phyloP scores from a whole-genome alignment of 345 rosid species.

The Limnanthes douglasii region DNA sequence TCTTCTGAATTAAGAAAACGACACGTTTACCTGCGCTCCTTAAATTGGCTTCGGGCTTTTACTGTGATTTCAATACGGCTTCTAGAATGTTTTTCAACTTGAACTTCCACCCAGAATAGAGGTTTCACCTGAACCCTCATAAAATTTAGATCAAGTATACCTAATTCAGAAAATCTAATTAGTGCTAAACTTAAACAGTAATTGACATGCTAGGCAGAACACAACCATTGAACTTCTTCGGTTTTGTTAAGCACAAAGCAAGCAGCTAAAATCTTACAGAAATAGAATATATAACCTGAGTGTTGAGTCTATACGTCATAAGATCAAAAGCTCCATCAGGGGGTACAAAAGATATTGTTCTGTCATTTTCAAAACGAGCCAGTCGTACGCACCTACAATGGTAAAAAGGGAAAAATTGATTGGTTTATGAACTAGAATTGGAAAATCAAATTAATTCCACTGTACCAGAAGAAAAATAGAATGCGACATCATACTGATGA shows the following conservation, averaged over 20 bases:
- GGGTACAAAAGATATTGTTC: slow-evolving; percentile 92
- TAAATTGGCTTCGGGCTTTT: slow-evolving; percentile 85
- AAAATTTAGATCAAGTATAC: background rate
- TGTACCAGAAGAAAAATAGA: background rate
- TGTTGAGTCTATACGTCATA: slow-evolving; percentile 93
- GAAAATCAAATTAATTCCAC: background rate
- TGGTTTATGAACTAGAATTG: too few relatives aligned
- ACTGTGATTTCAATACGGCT: slow-evolving; percentile 82
- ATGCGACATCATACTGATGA: slow-evolving; percentile 90
- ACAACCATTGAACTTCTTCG: too few relatives aligned
- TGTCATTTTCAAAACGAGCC: slow-evolving; percentile 93
- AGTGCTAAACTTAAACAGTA: background rate
- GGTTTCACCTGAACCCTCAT: slow-evolving; percentile 63
- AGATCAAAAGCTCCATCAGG: slow-evolving; percentile 98
- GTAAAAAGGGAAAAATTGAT: background rate
- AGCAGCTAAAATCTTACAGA: too few relatives aligned
- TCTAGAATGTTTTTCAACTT: slow-evolving; percentile 85
- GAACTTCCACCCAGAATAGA: slow-evolving; percentile 91
- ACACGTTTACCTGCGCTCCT: slow-evolving; percentile 70
- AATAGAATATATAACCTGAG: slow-evolving; percentile 67
- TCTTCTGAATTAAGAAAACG: too few relatives aligned
- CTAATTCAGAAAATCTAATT: background rate
- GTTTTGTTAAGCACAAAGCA: too few relatives aligned
- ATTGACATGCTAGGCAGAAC: background rate
- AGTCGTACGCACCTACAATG: slow-evolving; percentile 73